phyloP scores from a whole-genome alignment of 1,139 yeast genomes.

The Debaryomyces sp. region DNA sequence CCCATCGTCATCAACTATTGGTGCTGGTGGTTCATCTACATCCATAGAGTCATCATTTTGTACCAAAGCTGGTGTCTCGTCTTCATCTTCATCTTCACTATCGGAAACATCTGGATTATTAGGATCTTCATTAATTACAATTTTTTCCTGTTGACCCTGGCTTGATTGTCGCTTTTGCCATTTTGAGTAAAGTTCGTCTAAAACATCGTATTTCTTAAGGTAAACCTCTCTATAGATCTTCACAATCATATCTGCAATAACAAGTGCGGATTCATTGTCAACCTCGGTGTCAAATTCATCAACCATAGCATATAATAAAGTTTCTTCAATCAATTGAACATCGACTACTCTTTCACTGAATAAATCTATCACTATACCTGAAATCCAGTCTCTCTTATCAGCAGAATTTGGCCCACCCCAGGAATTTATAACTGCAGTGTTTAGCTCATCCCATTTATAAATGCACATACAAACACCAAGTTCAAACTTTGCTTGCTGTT shows the following conservation, averaged over 20 bases:
- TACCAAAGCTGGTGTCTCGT: constrained; percentile 27
- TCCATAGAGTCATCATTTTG: constrained; percentile 39
- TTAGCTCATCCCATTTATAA: constrained; percentile 85
- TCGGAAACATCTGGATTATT: constrained; percentile 58
- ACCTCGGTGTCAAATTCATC: constrained; percentile 91
- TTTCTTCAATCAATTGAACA: constrained; percentile 78
- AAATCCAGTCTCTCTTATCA: constrained; percentile 95
- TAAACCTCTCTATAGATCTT: constrained; percentile 67
- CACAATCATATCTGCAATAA: constrained; percentile 68
- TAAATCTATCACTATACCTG: constrained; percentile 78
- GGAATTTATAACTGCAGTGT: constrained; percentile 88
- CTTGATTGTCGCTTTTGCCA: constrained; percentile 59
- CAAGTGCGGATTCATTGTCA: constrained; percentile 86
- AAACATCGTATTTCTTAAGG: constrained; percentile 49
- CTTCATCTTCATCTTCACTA: constrained; percentile 48
- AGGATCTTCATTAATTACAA: constrained; percentile 57
- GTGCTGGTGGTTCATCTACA: constrained; percentile 48
- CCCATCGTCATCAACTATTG: constrained; percentile 90
- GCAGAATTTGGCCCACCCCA: constrained; percentile 97
- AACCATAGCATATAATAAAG: constrained; percentile 84
- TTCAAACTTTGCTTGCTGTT: constrained; percentile 82
- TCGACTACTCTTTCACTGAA: constrained; percentile 73
- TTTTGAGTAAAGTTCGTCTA: constrained; percentile 60
- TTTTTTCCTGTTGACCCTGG: constrained; percentile 27
- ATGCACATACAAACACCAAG: constrained; percentile 92